phyloP scores from a whole-genome alignment of 1,284 basidiomycete genomes.

The Fomitopsis betulina region DNA sequence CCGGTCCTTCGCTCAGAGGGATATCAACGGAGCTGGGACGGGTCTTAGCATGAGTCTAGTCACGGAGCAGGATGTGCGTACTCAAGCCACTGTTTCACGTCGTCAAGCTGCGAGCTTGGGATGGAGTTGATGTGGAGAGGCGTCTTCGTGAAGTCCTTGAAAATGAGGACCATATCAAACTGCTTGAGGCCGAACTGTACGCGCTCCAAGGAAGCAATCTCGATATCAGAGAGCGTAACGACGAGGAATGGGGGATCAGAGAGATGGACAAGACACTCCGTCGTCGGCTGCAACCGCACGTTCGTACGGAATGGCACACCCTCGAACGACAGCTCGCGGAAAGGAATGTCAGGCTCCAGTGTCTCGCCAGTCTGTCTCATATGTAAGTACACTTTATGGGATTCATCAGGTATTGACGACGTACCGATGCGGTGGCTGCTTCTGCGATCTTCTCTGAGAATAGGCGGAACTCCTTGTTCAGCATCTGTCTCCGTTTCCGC shows the following conservation, averaged over 20 bases:
- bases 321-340: conserved; percentile 95
- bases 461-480: conserved; percentile 94
- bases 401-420: conserved; percentile 19
- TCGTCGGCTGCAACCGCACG: conserved; percentile 93
- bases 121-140: conserved; percentile 96
- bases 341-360: conserved; percentile 93
- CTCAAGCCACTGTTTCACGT: conserved; percentile 99
- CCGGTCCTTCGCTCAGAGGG: conserved; percentile 91
- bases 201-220: conserved; percentile 95
- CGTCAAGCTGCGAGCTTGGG: conserved; percentile 85
- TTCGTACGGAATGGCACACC: conserved; percentile 97
- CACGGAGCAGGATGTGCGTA: conserved; percentile 39
- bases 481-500: conserved; percentile 79
- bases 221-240: conserved; percentile 91
- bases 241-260: conserved; percentile 96
- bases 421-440: conserved; percentile 69
- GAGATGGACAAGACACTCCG: conserved; percentile 94
- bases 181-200: conserved; percentile 97
- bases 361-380: conserved; percentile 66
- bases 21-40: conserved; percentile 86
- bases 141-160: conserved; percentile 92
- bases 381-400: not conserved
- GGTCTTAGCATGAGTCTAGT: conserved; percentile 5
- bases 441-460: conserved; percentile 95
- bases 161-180: conserved; percentile 95